phyloP scores from a whole-genome alignment of 352 stramenopile genomes.

The Globisporangium nagaii region DNA sequence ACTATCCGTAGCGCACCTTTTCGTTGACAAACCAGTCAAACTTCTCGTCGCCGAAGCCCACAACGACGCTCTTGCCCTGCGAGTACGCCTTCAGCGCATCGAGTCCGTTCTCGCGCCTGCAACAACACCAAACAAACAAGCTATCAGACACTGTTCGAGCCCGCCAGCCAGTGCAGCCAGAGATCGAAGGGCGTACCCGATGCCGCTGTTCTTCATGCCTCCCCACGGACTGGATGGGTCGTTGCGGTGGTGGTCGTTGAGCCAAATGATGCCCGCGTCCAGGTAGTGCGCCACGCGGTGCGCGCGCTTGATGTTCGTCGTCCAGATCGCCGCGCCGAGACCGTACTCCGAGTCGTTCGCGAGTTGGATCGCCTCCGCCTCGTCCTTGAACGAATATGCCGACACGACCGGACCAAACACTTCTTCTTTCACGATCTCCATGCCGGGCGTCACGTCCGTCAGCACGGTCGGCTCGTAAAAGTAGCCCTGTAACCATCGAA shows the following conservation, averaged over 20 bases:
- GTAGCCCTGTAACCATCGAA: slow-evolving; percentile 36
- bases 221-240: slow-evolving; percentile 61
- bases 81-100: slow-evolving; percentile 69
- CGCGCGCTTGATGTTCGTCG: slow-evolving; percentile 65
- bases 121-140: background rate
- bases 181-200: too few relatives aligned
- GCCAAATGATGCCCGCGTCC: slow-evolving; percentile 87
- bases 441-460: slow-evolving; percentile 45
- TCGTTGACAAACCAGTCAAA: slow-evolving; percentile 78
- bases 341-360: slow-evolving; percentile 84
- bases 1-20: slow-evolving; percentile 57
- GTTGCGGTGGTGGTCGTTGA: slow-evolving; percentile 82
- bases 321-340: slow-evolving; percentile 84
- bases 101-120: slow-evolving; percentile 82
- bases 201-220: slow-evolving; percentile 63
- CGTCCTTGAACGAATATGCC: slow-evolving; percentile 38
- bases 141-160: background rate
- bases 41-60: slow-evolving; percentile 46
- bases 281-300: slow-evolving; percentile 79
- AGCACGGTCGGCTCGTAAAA: slow-evolving; percentile 94
- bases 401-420: slow-evolving; percentile 85
- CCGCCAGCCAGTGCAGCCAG: too few relatives aligned
- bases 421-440: slow-evolving; percentile 84
- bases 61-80: slow-evolving; percentile 70
- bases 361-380: slow-evolving; percentile 65